Evolutionary conservation across 106 monocot species (phyloP), one percentile per base, ranked within the genome.

Genomic region (Amphibolis antarctica): DNA sequence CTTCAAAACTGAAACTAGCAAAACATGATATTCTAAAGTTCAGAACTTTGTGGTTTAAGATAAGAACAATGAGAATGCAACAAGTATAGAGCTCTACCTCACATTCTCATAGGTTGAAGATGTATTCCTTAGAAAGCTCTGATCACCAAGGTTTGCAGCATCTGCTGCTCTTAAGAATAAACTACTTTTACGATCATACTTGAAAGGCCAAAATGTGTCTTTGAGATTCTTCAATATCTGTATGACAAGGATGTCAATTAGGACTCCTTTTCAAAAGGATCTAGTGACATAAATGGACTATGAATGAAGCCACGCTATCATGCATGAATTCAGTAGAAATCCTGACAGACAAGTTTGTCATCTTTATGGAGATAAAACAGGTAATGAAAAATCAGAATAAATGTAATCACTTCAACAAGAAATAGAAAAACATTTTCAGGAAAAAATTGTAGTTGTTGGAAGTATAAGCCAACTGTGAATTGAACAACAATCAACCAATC

Each of bases 201-300:
- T 80, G 75, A 88, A 88, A 59, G 87, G 87, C 87, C 87, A 88
- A 66, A 86, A 86, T 36, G 73, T 63, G 43, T 62, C 50, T 56
- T 86, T 86, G 6, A 88, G 69, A 73, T 71, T 65, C 58, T 58
- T 73, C 63, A 88, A 59, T n/a, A 76, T 81, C 86, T 87, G 75
- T 63, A 77, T n/a, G n/a, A 49, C 3, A 49, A 3, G 44, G 18
- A 28, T 14, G 19, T 48, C 24, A 62, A 60, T 49, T 49, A 36
- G 36, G 36, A 36, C 36, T 4, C 36, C 2, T 36, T 36, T 36
- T 36, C 36, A 7, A 36, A 36, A 36, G 36, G 36, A 36, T 7
- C 36, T 36, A 36, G 36, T 7, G 36, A 36, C 36, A 36, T 36
- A 36, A 36, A 36, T n/a, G 36, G 7, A 36, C 36, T 36, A 36